phyloP scores from a whole-genome alignment of 1,284 basidiomycete species.

The Austropuccinia psidii region DNA sequence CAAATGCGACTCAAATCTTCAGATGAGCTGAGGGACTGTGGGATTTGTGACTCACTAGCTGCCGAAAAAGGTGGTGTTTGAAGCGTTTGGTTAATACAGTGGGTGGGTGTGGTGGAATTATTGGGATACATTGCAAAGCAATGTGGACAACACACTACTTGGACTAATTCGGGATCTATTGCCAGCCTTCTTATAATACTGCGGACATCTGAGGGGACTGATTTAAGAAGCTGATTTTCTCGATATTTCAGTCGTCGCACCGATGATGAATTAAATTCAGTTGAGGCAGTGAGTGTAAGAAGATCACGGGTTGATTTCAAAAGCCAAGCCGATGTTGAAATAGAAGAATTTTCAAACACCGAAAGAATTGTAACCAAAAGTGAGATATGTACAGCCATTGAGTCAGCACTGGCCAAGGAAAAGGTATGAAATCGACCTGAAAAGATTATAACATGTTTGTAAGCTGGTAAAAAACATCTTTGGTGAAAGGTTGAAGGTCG shows the following conservation, averaged over 20 bases:
- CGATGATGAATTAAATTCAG: not conserved
- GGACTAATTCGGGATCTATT: slow-evolving; percentile 11
- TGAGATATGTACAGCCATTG: not conserved
- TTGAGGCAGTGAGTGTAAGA: not conserved
- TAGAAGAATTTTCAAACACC: slow-evolving; percentile 11
- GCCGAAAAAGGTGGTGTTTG: not conserved
- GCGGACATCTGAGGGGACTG: not conserved
- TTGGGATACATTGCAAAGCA: slow-evolving; percentile 30
- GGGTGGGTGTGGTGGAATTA: not conserved
- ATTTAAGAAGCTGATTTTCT: not conserved
- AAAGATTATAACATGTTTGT: no score
- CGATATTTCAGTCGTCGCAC: not conserved
- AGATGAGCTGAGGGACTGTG: not conserved
- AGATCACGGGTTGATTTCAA: not conserved
- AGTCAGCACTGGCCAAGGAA: not conserved
- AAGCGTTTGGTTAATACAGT: not conserved
- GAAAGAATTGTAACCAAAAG: not conserved
- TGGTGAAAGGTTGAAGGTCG: no score
- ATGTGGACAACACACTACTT: not conserved
- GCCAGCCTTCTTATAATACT: slow-evolving; percentile 9
- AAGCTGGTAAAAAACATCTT: no score
- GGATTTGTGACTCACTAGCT: not conserved
- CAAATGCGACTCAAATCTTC: not conserved
- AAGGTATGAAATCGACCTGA: slow-evolving; percentile 14
- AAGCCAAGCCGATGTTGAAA: not conserved